Evolutionary conservation across 2,329 filamentous ascomycete genomes (phyloP), one percentile per base, ranked within the genome.

Genomic region (Sarocladium oryzae): DNA sequence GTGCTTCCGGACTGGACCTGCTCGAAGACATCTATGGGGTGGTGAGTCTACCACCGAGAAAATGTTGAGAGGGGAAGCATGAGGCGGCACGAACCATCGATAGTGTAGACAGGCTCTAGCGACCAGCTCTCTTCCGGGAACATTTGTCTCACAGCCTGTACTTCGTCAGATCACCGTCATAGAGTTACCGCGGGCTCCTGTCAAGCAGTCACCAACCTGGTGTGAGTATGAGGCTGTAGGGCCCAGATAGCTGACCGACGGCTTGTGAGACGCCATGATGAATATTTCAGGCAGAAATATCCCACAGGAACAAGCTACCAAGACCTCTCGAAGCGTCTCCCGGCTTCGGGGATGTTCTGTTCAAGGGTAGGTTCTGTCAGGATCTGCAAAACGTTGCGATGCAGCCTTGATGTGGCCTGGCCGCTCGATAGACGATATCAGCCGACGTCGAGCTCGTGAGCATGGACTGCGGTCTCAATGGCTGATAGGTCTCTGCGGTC

Each of bases 1-100:
- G 81, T 81, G 40, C 72, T 64, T 53, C 80, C 77, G 33, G 76
- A 74, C 62, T 95, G 89, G 5, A 96, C 86, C 15, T 83, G 77
- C 49, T 84, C 75, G 66, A 96, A 96, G 59, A 95, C 83, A 63
- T 93, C 89, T 36, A 35, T 51, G 50, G 20, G 36, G 16, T 40
- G 18, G 36, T 49, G 16, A 50, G 49, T 36, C 33, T n/a, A n/a
- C n/a, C n/a, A n/a, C n/a, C 20, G n/a, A 40, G 16, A 18, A 16
- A 7, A 40, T 20, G n/a, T 16, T 30, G 4, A 15, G 28, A 23
- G 24, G 21, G 30, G 36, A 16, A 15, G 21, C 8, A 15, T 26
- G 20, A 28, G 16, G 6, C 20, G 9, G n/a, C 33, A 61, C 66
- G 48, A 63, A 71, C 71, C 71, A 45, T 71, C 69, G 51, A 82